These are phyloP conservation scores for Umbelopsis isabellina DNA, from an alignment of 192 early-diverging fungal species.

Conservation along the genomic window DNA sequence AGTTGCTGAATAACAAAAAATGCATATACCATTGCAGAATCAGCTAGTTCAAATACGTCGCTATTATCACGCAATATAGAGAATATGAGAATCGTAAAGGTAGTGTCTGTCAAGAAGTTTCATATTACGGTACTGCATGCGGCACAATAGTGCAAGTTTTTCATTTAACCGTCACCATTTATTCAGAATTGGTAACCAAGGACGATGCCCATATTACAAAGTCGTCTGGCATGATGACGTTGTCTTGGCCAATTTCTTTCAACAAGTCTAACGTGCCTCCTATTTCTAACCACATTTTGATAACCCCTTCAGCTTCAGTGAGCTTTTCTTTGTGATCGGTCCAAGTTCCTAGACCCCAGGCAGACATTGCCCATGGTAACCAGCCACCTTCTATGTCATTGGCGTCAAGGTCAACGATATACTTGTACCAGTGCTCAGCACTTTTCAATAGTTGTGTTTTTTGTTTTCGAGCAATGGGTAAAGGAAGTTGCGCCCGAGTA, in stretches of 20 bases:
- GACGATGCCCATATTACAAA: slow-evolving; percentile 12
- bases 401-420: slow-evolving; percentile 47
- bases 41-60: too few relatives aligned
- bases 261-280: neutral
- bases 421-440: slow-evolving; percentile 53
- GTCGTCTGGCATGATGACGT: slow-evolving; percentile 13
- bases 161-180: too few relatives aligned
- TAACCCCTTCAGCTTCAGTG: slow-evolving; percentile 6
- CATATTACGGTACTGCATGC: too few relatives aligned
- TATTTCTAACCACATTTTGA: slow-evolving; percentile 4
- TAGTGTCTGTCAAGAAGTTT: too few relatives aligned
- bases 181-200: too few relatives aligned
- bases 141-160: too few relatives aligned
- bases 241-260: slow-evolving; percentile 12
- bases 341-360: slow-evolving; percentile 56
- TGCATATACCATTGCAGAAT: too few relatives aligned
- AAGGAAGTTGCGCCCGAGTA: slow-evolving; percentile 42
- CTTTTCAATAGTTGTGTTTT: slow-evolving; percentile 52
- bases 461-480: slow-evolving; percentile 46
- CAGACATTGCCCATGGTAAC: slow-evolving; percentile 48
- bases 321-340: slow-evolving; percentile 49
- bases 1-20: too few relatives aligned
- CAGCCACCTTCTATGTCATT: slow-evolving; percentile 41
- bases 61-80: too few relatives aligned
- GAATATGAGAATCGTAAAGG: too few relatives aligned